A percentile compares a stretch with the other conserved stretches of the same genome.
Conservation (phyloP, 139 green algal genomes). For the Pleodorina starrii region DNA sequence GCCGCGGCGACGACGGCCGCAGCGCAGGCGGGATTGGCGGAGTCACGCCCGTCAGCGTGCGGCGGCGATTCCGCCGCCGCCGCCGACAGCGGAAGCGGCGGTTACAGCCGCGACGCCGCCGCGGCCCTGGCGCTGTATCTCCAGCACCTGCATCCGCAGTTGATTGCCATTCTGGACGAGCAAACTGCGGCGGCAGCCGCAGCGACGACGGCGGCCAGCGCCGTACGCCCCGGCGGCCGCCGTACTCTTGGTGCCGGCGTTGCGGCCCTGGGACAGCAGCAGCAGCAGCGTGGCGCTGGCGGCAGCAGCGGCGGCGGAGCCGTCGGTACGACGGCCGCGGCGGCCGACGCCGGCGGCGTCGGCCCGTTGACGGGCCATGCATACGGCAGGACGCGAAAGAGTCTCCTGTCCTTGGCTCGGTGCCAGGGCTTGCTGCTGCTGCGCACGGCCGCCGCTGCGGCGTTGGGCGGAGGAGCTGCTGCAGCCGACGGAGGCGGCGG, state of each 20-base stretch:
- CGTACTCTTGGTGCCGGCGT: neutral
- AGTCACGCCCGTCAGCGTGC: neutral
- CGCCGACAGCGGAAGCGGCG: neutral
- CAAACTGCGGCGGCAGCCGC: slow-evolving; percentile 9
- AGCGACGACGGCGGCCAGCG: neutral
- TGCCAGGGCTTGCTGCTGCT: neutral
- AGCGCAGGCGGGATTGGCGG: neutral
- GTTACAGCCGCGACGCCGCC: neutral
- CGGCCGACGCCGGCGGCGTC: neutral
- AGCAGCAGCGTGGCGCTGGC: neutral
- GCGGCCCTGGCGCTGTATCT: slow-evolving; percentile 22
- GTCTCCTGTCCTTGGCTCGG: slow-evolving; percentile 2
- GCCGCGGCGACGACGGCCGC: neutral
- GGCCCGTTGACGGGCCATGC: neutral
- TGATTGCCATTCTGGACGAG: slow-evolving; percentile 16
- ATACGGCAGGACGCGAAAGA: slow-evolving; percentile 35
- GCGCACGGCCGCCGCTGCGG: neutral
- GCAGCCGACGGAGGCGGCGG: neutral
- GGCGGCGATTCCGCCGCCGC: no score
- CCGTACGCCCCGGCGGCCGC: slow-evolving; percentile 6
- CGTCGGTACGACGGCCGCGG: neutral
- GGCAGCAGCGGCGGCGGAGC: neutral
- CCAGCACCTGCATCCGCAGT: slow-evolving; percentile 39
- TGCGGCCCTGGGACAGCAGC: neutral
- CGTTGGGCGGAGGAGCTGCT: no score